These are phyloP conservation scores for Monilinia vaccinii-corymbosi DNA, from an alignment of 2,329 filamentous ascomycete genomes.

Conservation along the genomic window DNA sequence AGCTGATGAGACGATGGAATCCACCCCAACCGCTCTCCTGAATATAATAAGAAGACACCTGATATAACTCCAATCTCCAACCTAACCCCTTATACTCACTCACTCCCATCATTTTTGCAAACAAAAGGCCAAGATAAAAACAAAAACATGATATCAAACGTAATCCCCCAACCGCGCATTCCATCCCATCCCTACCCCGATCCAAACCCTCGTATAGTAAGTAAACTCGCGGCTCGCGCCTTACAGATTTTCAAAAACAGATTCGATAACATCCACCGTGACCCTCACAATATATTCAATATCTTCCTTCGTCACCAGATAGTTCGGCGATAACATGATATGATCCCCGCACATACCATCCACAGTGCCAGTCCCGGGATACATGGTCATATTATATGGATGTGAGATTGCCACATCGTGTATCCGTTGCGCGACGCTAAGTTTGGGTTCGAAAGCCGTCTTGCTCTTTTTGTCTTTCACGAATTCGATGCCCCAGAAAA, in stretches of 20 bases:
- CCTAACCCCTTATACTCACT: background rate
- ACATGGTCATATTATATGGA: slow-evolving; percentile 46
- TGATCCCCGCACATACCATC: slow-evolving; percentile 51
- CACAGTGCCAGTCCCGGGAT: slow-evolving; percentile 47
- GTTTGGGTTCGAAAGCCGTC: slow-evolving; percentile 36
- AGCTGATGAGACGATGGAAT: background rate
- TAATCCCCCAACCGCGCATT: background rate
- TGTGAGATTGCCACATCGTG: slow-evolving; percentile 36
- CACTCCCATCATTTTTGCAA: slow-evolving; percentile 1
- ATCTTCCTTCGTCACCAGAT: slow-evolving; percentile 44
- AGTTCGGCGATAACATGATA: slow-evolving; percentile 52
- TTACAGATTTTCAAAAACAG: slow-evolving; percentile 18
- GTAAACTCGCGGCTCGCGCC: too few relatives aligned
- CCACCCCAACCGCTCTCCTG: background rate
- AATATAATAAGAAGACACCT: background rate
- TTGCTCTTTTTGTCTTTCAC: slow-evolving; percentile 42
- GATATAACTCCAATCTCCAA: slow-evolving; percentile 1
- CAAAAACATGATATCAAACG: background rate
- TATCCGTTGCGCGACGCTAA: slow-evolving; percentile 38
- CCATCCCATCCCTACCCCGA: background rate
- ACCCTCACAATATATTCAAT: slow-evolving; percentile 45
- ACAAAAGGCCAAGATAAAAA: background rate
- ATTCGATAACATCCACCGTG: slow-evolving; percentile 17
- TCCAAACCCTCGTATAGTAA: too few relatives aligned
- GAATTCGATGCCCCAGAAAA: slow-evolving; percentile 50